Conservation (phyloP, 768 basidiomycete species). For the Kwoniella newhampshirensis region DNA sequence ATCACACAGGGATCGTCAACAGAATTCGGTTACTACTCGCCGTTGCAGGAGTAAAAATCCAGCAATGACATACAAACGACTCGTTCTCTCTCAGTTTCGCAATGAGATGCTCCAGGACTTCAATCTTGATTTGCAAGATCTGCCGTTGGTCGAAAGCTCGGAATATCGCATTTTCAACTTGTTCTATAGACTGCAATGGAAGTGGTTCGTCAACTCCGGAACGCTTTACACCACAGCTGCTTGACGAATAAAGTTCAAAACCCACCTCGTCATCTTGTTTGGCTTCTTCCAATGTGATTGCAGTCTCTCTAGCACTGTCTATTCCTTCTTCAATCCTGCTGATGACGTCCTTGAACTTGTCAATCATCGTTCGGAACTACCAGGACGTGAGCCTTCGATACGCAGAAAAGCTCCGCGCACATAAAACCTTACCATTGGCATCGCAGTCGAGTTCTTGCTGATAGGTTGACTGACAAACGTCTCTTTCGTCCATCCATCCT, state of each 20-base stretch:
- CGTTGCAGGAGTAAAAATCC: no score
- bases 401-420: neutral
- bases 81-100: slow-evolving; percentile 12
- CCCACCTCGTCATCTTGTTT: slow-evolving; percentile 28
- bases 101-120: slow-evolving; percentile 18
- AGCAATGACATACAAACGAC: slow-evolving; percentile 19
- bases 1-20: neutral
- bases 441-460: neutral
- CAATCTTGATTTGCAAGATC: slow-evolving; percentile 21
- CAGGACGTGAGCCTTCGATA: neutral
- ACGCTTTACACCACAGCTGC: no score
- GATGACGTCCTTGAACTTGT: slow-evolving; percentile 22
- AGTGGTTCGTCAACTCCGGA: no score
- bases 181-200: slow-evolving; percentile 21
- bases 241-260: neutral
- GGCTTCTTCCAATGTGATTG: slow-evolving; percentile 28
- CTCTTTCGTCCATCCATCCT: slow-evolving; percentile 36
- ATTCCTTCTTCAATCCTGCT: slow-evolving; percentile 22
- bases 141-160: slow-evolving; percentile 22
- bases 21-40: no score
- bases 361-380: slow-evolving; percentile 16
- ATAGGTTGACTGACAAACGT: slow-evolving; percentile 27
- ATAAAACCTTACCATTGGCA: slow-evolving; percentile 11
- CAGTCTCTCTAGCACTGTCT: slow-evolving; percentile 25
- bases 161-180: slow-evolving; percentile 20